phyloP scores from a whole-genome alignment of 345 rosid species.

The Boechera divaricarpa region DNA sequence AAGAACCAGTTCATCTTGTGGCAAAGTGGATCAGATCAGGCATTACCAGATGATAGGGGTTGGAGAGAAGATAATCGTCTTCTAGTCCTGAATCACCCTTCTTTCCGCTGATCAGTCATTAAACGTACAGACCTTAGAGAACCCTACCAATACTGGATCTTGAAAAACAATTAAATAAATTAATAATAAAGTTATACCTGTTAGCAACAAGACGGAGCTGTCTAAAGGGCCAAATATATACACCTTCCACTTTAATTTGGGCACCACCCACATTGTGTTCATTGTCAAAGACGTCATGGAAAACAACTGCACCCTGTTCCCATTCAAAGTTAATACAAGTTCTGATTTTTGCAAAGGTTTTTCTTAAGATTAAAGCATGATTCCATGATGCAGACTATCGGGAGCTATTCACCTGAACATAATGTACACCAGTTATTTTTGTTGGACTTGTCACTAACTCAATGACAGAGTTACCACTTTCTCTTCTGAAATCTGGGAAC shows the following conservation, averaged over 20 bases:
- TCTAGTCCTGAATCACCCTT: slow-evolving; percentile 77
- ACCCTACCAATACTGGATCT: background rate
- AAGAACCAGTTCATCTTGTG: background rate
- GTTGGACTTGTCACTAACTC: slow-evolving; percentile 88
- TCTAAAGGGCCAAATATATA: slow-evolving; percentile 98
- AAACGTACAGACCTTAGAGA: slow-evolving; percentile 20
- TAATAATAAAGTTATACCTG: slow-evolving; percentile 56
- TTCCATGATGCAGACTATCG: background rate
- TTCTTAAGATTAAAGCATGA: background rate
- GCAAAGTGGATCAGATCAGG: slow-evolving; percentile 1
- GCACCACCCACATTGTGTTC: slow-evolving; percentile 93
- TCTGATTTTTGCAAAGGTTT: background rate
- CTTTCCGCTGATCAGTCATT: slow-evolving; percentile 63
- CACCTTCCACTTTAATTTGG: slow-evolving; percentile 95
- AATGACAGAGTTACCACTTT: slow-evolving; percentile 76
- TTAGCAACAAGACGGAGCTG: slow-evolving; percentile 95
- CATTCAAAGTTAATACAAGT: slow-evolving; percentile 17
- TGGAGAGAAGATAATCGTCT: slow-evolving; percentile 87
- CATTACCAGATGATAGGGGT: slow-evolving; percentile 96
- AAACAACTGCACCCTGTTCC: slow-evolving; percentile 90
- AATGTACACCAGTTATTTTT: slow-evolving; percentile 92
- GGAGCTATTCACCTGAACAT: slow-evolving; percentile 71
- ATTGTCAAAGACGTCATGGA: slow-evolving; percentile 92
- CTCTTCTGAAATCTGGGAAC: slow-evolving; percentile 80
- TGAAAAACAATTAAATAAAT: background rate